phyloP scores from a whole-genome alignment of 441 rosid genomes.

The Croton laevigatus region DNA sequence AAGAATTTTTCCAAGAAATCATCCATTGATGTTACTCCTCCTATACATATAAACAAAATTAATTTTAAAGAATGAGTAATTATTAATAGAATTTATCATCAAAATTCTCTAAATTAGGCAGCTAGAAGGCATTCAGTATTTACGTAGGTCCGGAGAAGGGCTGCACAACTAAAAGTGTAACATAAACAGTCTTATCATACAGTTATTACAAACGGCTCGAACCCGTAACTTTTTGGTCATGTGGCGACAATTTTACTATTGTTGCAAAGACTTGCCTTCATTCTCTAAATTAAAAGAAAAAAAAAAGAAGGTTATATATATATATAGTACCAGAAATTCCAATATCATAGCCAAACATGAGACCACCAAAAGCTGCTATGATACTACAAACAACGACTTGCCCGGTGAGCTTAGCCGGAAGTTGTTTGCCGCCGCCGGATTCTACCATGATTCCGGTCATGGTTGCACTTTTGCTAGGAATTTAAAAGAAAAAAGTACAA shows the following conservation, averaged over 20 bases:
- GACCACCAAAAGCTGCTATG: constrained; percentile 55
- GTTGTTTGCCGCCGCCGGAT: constrained; percentile 24
- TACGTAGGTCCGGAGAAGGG: too few relatives aligned
- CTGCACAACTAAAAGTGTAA: too few relatives aligned
- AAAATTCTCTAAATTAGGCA: too few relatives aligned
- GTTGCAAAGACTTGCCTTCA: too few relatives aligned
- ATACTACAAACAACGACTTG: constrained; percentile 41
- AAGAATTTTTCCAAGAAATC: constrained; percentile 50
- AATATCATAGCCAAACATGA: constrained; percentile 60
- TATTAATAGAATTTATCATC: too few relatives aligned
- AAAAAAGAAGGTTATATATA: not conserved
- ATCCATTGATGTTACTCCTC: constrained; percentile 55
- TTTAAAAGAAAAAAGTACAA: too few relatives aligned
- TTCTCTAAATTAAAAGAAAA: too few relatives aligned
- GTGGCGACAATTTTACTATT: too few relatives aligned
- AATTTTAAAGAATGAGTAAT: not conserved
- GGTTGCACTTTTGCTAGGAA: not conserved
- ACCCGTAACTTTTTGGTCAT: too few relatives aligned
- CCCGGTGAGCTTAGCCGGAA: constrained; percentile 37
- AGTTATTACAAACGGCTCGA: too few relatives aligned
- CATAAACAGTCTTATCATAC: too few relatives aligned
- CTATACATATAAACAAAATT: constrained; percentile 21
- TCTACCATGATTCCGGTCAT: constrained; percentile 32
- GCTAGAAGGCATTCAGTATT: too few relatives aligned
- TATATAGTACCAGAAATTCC: constrained; percentile 42